Conservation (phyloP, 2,329 filamentous ascomycete genomes). For the Fusarium sp. region DNA sequence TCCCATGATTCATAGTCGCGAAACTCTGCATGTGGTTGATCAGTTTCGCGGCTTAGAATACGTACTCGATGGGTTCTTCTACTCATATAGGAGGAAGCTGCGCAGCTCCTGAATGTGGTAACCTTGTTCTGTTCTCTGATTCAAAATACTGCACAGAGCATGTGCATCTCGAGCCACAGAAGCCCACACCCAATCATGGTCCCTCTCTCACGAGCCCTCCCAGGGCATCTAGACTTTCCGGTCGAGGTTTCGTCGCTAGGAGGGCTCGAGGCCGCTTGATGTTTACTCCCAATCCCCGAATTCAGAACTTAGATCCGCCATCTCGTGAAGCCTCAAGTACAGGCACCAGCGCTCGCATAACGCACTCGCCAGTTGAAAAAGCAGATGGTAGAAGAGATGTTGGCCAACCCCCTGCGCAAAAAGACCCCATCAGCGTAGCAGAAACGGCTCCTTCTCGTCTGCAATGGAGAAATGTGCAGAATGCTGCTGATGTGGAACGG, state of each 20-base stretch:
- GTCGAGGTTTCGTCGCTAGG: conserved; percentile 31
- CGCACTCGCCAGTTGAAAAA: conserved; percentile 2
- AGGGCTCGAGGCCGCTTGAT: conserved; percentile 28
- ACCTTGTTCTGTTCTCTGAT: conserved; percentile 22
- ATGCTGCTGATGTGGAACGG: background rate
- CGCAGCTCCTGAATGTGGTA: conserved; percentile 25
- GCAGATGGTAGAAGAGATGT: background rate
- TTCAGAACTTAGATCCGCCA: background rate
- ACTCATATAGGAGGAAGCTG: conserved; percentile 36
- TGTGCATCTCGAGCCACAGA: conserved; percentile 6
- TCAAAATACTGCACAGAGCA: conserved; percentile 39
- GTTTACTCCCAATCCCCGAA: conserved; percentile 10
- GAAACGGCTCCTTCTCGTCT: background rate
- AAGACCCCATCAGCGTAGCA: background rate
- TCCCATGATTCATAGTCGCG: conserved; percentile 15
- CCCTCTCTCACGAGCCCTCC: conserved; percentile 6
- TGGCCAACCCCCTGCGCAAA: background rate
- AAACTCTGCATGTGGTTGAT: conserved; percentile 21
- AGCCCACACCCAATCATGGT: background rate
- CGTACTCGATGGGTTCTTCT: conserved; percentile 35
- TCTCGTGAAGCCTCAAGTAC: background rate
- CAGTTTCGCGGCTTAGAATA: conserved; percentile 13
- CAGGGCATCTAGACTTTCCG: conserved; percentile 7
- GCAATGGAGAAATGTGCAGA: background rate
- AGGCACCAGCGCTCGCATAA: background rate